Conservation (phyloP, 2,329 filamentous ascomycete genomes). For the Paracamarosporium sp. region DNA sequence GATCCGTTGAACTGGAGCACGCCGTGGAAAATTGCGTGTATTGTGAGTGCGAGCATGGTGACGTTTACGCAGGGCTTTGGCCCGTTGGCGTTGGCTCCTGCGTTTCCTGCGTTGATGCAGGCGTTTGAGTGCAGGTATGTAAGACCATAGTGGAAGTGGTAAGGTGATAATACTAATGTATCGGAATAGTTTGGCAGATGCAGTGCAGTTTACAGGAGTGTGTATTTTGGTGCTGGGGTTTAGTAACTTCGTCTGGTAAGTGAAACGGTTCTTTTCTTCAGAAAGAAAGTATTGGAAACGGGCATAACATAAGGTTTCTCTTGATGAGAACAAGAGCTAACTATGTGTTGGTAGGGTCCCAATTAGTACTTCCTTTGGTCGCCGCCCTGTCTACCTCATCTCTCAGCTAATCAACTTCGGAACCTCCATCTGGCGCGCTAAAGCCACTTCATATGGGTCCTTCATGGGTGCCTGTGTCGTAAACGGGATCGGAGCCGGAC, state of each 20-base stretch:
- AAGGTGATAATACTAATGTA: no score
- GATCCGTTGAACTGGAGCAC: conserved; percentile 64
- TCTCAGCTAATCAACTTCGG: conserved; percentile 61
- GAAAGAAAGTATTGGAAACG: no score
- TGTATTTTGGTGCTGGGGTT: conserved; percentile 65
- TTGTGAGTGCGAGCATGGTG: conserved; percentile 54
- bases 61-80: conserved; percentile 63
- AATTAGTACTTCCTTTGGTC: conserved; percentile 61
- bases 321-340: background rate
- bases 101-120: conserved; percentile 65
- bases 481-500: conserved; percentile 68
- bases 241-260: conserved; percentile 66
- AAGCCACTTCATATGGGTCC: conserved; percentile 63
- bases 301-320: no score
- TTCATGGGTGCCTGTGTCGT: conserved; percentile 70
- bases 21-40: conserved; percentile 57
- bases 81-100: conserved; percentile 62
- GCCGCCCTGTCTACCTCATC: conserved; percentile 60
- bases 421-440: conserved; percentile 65
- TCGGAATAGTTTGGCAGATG: conserved; percentile 60
- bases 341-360: conserved; percentile 55
- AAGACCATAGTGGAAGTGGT: no score
- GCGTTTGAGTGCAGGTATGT: conserved; percentile 62
- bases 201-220: conserved; percentile 64
- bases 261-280: background rate